phyloP scores from a whole-genome alignment of 371 early-diverging fungal genomes.

The Rhizopus microsporus region DNA sequence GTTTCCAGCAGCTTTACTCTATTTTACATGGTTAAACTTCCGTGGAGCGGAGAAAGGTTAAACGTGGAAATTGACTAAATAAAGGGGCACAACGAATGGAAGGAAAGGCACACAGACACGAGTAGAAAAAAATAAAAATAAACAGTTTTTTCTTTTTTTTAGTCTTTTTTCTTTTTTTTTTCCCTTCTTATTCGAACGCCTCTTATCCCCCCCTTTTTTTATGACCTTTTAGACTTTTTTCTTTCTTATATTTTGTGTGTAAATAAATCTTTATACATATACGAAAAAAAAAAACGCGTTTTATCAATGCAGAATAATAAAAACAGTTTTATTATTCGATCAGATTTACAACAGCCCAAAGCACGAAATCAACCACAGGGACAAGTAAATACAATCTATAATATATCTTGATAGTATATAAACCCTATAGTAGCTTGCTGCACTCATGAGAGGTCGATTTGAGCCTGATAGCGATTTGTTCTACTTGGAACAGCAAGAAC shows the following conservation, averaged over 20 bases:
- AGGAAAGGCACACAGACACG: constrained; percentile 17
- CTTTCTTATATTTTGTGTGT: not conserved
- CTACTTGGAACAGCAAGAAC: constrained; percentile 25
- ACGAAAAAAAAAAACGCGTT: constrained; percentile 1
- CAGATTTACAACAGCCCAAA: constrained; percentile 29
- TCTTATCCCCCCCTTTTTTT: not conserved
- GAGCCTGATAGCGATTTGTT: constrained; percentile 20
- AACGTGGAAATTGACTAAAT: constrained; percentile 24
- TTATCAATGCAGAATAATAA: constrained; percentile 10
- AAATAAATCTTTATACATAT: not conserved
- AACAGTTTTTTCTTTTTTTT: constrained; percentile 3
- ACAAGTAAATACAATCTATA: constrained; percentile 16
- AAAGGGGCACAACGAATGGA: constrained; percentile 11
- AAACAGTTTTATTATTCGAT: constrained; percentile 1
- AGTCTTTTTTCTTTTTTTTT: constrained; percentile 1
- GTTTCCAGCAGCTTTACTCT: no score
- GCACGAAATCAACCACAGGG: constrained; percentile 31
- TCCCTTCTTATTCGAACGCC: constrained; percentile 4
- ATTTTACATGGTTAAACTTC: no score
- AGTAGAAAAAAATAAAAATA: constrained; percentile 4
- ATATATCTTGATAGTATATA: not conserved
- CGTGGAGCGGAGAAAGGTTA: not conserved
- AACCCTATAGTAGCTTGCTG: constrained; percentile 24
- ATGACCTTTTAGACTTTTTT: constrained; percentile 1
- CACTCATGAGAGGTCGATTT: constrained; percentile 26